Conservation (phyloP, 208 protist species). For the Endotrypanum monterogeii region DNA sequence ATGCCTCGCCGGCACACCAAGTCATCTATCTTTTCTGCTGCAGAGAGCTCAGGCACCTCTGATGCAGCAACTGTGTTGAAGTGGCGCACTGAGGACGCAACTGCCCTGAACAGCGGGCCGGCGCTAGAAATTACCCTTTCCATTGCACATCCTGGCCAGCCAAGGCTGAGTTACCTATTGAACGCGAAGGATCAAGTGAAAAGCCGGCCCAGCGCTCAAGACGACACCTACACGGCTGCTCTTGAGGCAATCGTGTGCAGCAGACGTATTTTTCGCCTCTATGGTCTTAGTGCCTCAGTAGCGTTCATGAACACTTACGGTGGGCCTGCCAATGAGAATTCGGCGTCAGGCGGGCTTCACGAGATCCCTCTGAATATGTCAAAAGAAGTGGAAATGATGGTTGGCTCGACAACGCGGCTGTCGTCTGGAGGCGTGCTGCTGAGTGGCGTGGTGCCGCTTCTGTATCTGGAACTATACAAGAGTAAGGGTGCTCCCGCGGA, state of each 20-base stretch:
- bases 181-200: not conserved
- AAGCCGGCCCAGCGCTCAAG: not conserved
- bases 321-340: not conserved
- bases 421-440: not conserved
- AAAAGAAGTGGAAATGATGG: slow-evolving; percentile 18
- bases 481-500: not conserved
- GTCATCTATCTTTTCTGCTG: not conserved
- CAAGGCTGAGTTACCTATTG: not conserved
- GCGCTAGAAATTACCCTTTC: slow-evolving; percentile 20
- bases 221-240: slow-evolving; percentile 10
- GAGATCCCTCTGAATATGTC: slow-evolving; percentile 20
- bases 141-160: slow-evolving; percentile 9
- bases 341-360: not conserved
- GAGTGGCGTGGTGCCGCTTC: slow-evolving; percentile 23
- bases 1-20: not conserved
- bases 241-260: slow-evolving; percentile 27
- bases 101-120: not conserved
- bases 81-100: slow-evolving; percentile 3
- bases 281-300: slow-evolving; percentile 12
- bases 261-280: slow-evolving; percentile 17
- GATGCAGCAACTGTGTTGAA: slow-evolving; percentile 5
- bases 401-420: slow-evolving; percentile 9
- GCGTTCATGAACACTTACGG: not conserved
- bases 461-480: slow-evolving; percentile 24
- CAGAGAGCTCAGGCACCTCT: not conserved